Base-by-base conservation (phyloP, 495 filamentous ascomycete genomes). In the Diplogelasinospora grovesii region DNA sequence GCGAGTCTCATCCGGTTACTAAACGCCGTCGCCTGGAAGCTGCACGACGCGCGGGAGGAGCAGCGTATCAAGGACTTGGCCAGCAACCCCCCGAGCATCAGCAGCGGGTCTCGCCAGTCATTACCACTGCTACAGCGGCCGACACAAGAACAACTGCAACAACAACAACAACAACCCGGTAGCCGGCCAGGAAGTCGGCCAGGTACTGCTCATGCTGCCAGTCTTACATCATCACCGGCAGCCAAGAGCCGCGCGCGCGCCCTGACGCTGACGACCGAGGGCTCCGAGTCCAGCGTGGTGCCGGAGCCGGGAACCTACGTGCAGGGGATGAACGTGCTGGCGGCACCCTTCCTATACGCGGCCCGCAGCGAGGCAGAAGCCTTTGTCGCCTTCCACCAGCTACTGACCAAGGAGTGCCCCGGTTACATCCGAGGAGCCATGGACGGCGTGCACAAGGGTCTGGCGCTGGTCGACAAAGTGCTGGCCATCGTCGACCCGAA, bases 301-400 rank as follows among this genome's bases (percentile, higher is more conserved):
- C 21, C 39, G 8, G 81, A 84, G 43, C 74, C 81, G 10, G 84
- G 85, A 9, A 86, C 85, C 38, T 99, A 99, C 58, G 93, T 97
- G 4, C 92, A 99, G 58, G 92, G 92, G 42, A 97, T 98, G 92
- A 98, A 97, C 56, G 90, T 97, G n/a, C 77, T 98, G n/a, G 89
- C 86, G 24, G 92, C 92, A 7, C 93, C 92, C 0, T 96, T 99
- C 52, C 73, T 97, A 28, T 99, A 99, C 61, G 88, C 89, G 3
- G 89, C 92, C 13, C 81, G 86, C 45, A 94, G 86, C 52, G 92
- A 99, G 61, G 85, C 88, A 0, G 88, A 99, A 58, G 92, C 93
- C 8, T 97, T 95, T 41, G 80, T 85, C 20, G 80, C 88, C 8
- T 97, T 99, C 59, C 78, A 93, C 54, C 78, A 79, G 27, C 89